Base-by-base conservation (phyloP, 2,329 filamentous ascomycete genomes). In the Exophiala aquamarina region DNA sequence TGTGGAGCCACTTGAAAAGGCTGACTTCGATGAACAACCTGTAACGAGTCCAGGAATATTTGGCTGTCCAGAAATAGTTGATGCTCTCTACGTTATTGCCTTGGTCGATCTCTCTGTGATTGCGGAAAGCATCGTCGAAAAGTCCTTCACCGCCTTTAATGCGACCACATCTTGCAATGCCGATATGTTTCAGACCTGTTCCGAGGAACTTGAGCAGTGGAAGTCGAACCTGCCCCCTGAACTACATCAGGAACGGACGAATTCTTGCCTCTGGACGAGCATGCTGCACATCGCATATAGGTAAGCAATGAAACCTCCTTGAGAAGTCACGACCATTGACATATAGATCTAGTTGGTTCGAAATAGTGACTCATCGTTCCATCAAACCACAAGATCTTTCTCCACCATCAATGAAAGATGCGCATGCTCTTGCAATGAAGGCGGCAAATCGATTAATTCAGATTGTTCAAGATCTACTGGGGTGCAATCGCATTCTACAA, bases 1-100 rank as follows among this genome's bases (percentile, higher is more conserved):
- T 39, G 45, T 61, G n/a, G 60, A 59, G 20, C 32, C 40, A 5
- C 56, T 61, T n/a, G 42, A 50, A 1, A 48, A 45, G 21, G 48
- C 50, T 9, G 58, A 61, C 35, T 61, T 61, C 26, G 38, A 53
- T n/a, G 57, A 60, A 37, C 40, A 31, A 20, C 42, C 42, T 5
- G 42, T 47, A 14, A 40, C 38, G 4, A 45, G 46, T 15, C 31
- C 46, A 1, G 50, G 49, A 26, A 47, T 53, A 26, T 53, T 53
- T 19, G 50, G 46, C 10, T 31, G 8, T n/a, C 42, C 50, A 11
- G 50, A 49, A 36, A 15, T 3, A 11, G 46, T 49, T 14, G 50
- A 53, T 32, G 41, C 41, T 9, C 41, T 47, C 4, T 53, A 53
- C 38, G 50, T 53, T 32, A 53, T 53, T n/a, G 42, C 50, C n/a